phyloP scores from a whole-genome alignment of 768 basidiomycete species.

The Multifurca ochricompacta region DNA sequence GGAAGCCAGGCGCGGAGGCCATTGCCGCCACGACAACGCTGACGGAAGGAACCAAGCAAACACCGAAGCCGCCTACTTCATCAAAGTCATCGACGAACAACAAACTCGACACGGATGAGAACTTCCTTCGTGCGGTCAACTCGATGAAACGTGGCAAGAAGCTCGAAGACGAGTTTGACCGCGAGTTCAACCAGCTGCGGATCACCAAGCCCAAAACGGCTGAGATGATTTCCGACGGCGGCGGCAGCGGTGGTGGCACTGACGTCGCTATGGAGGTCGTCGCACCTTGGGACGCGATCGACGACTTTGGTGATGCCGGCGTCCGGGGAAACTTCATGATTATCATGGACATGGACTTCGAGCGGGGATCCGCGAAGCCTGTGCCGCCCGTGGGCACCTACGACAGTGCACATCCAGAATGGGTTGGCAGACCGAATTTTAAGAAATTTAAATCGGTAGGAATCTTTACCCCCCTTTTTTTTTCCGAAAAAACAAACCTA shows the following conservation, averaged over 20 bases:
- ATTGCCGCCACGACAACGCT: background rate
- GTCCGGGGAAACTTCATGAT: constrained; percentile 72
- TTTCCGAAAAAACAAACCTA: too few relatives aligned
- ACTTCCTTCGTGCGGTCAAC: constrained; percentile 61
- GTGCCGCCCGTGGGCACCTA: background rate
- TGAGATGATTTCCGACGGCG: background rate
- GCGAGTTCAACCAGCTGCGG: constrained; percentile 66
- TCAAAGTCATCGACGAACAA: background rate
- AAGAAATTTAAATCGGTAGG: constrained; percentile 68
- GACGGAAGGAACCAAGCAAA: background rate
- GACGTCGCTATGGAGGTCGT: constrained; percentile 21
- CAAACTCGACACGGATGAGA: constrained; percentile 45
- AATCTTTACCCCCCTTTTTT: constrained; percentile 1
- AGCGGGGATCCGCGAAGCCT: constrained; percentile 16
- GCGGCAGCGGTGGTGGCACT: constrained; percentile 29
- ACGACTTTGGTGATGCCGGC: constrained; percentile 54
- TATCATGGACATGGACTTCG: constrained; percentile 52
- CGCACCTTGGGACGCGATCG: constrained; percentile 48
- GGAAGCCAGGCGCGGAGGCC: background rate
- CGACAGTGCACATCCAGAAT: constrained; percentile 21
- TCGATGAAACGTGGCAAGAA: constrained; percentile 63
- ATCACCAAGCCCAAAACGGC: constrained; percentile 48
- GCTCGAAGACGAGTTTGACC: constrained; percentile 58
- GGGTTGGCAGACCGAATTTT: constrained; percentile 50
- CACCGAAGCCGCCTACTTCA: background rate